Percentiles rank a stretch among this genome's conserved stretches.
Evolutionary conservation across 2,329 filamentous ascomycete species (phyloP).

Genomic region (Colletotrichum incanum): DNA sequence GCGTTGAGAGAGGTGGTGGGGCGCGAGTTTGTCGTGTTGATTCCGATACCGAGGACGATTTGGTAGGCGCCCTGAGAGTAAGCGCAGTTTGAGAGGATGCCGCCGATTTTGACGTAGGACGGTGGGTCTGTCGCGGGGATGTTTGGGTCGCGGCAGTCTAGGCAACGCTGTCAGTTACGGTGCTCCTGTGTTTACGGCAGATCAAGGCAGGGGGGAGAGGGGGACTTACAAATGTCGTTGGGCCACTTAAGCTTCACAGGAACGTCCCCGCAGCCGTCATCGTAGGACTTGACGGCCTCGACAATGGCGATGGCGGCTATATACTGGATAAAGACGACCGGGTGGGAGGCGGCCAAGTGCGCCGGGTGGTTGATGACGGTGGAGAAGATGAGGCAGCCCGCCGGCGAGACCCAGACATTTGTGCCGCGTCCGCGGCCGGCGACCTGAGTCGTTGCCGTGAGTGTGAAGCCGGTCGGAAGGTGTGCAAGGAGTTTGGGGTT

Average conservation of each 20-base stretch:
- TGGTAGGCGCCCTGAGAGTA: constrained; percentile 86
- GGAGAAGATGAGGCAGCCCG: constrained; percentile 89
- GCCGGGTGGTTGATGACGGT: constrained; percentile 88
- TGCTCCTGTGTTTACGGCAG: too few relatives aligned
- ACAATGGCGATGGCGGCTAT: constrained; percentile 90
- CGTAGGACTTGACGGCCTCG: constrained; percentile 86
- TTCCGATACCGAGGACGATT: constrained; percentile 86
- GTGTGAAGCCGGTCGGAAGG: constrained; percentile 88
- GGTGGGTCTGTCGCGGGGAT: constrained; percentile 61
- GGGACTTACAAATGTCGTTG: constrained; percentile 85
- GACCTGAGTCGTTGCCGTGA: constrained; percentile 89
- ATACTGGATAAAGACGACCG: constrained; percentile 95
- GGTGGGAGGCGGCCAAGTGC: constrained; percentile 78
- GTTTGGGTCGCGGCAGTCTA: constrained; percentile 77
- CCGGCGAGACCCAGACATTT: constrained; percentile 95
- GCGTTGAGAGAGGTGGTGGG: constrained; percentile 91
- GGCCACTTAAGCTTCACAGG: constrained; percentile 96
- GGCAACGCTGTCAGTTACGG: background rate
- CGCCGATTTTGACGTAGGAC: constrained; percentile 89
- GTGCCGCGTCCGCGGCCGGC: constrained; percentile 89
- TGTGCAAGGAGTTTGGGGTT: constrained; percentile 84
- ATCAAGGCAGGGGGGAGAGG: too few relatives aligned
- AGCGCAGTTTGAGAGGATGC: constrained; percentile 91
- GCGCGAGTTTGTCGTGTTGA: constrained; percentile 87
- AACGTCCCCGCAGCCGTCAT: constrained; percentile 79